A percentile compares a stretch with the other conserved stretches of the same genome.
phyloP scores from a whole-genome alignment of 106 monocot species.

The Agapanthus africanus region DNA sequence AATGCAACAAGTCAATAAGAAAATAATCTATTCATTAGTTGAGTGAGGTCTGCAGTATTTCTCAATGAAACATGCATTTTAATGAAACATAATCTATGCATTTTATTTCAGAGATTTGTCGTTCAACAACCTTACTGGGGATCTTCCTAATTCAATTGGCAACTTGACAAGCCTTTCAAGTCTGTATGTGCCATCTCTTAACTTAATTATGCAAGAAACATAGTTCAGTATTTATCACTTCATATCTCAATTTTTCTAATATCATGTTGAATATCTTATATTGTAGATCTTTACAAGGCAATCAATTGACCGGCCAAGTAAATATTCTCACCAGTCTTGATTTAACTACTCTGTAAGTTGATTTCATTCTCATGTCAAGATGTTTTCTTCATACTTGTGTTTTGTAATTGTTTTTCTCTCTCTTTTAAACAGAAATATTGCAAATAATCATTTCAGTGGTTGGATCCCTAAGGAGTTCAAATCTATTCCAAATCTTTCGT shows the following conservation, averaged over 20 bases:
- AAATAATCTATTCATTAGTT: not conserved
- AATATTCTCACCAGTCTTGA: constrained; percentile 61
- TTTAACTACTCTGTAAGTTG: constrained; percentile 69
- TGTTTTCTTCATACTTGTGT: not conserved
- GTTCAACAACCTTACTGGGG: constrained; percentile 71
- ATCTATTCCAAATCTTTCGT: constrained; percentile 66
- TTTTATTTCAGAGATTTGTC: constrained; percentile 67
- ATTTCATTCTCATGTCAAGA: not conserved
- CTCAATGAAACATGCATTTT: not conserved
- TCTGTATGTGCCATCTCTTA: constrained; percentile 34
- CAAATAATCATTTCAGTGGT: constrained; percentile 76
- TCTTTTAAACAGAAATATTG: constrained; percentile 58
- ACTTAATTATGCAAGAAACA: constrained; percentile 14
- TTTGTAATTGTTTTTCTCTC: constrained; percentile 10
- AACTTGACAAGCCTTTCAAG: constrained; percentile 72
- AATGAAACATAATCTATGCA: constrained; percentile 17
- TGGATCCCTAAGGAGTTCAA: constrained; percentile 75
- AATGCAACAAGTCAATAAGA: not conserved
- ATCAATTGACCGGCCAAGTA: constrained; percentile 75
- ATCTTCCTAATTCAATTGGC: constrained; percentile 66
- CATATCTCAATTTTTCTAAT: not conserved
- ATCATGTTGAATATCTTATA: constrained; percentile 2
- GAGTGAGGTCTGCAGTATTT: not conserved
- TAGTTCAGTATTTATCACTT: not conserved
- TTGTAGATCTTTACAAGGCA: constrained; percentile 74